Base-by-base conservation (phyloP, 2,329 filamentous ascomycete genomes). In the Colletotrichum karsti region DNA sequence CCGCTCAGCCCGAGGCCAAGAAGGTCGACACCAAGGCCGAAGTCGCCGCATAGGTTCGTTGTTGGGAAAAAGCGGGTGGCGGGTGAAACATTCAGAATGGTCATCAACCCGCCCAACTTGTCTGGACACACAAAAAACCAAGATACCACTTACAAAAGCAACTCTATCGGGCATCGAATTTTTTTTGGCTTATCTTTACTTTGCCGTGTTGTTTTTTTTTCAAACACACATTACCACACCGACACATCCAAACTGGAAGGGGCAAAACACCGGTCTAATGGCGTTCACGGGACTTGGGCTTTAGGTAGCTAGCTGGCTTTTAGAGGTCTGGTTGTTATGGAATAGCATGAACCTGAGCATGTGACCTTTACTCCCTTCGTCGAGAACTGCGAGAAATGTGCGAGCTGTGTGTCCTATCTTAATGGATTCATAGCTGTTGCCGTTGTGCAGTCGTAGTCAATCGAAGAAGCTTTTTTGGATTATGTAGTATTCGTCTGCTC, bases 21-120 rank as follows among this genome's bases (percentile, higher is more conserved):
- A 91, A 91, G 81, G 84, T 89, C 42, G 87, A 91, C 70, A 79
- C 76, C 75, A 88, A 88, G 81, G 75, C 81, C 50, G 77, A 78
- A 22, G 66, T 62, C 51, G 56, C 50, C 50, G 66, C 66, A 54
- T 68, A 65, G 37, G 60, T 37, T 22, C 33, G 6, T 35, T 9
- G 10, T 35, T 15, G 33, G 33, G 10, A 35, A 35, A 35, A 33
- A 18, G n/a, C 56, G 63, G 42, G n/a, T n/a, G n/a, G n/a, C n/a
- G n/a, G n/a, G n/a, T n/a, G 59, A 33, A 42, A 50, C 35, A 56
- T n/a, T 30, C 13, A 22, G 26, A 33, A 50, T 18, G 18, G 30
- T n/a, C 46, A 26, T 35, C 18, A 28, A 22, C n/a, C 30, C 35
- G 30, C 28, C n/a, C 44, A 41, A 44, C 48, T 51, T 51, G 53